Base-by-base conservation (phyloP, 2,329 filamentous ascomycete genomes). In the Ceratocystis variospora region DNA sequence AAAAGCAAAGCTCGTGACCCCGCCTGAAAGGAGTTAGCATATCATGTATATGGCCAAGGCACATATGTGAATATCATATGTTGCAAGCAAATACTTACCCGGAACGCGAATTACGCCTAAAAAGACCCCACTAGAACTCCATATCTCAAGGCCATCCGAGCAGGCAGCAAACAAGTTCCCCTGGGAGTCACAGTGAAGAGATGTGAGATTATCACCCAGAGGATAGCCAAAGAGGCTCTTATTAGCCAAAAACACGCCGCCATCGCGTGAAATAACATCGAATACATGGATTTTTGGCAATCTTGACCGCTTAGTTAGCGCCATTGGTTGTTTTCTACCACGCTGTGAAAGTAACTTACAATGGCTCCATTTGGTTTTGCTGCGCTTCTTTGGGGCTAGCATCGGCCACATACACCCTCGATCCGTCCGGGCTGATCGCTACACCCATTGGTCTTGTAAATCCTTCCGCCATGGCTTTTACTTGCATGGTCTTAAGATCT, bases 161-260 rank as follows among this genome's bases (percentile, higher is more conserved):
- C 77, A 79, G 2, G 78, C 79, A 41, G 76, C 73, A 71, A 80
- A 81, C 0, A 82, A 76, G 64, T 81, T 80, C 0, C 79, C 80
- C 3, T 75, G 63, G 0, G 74, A 69, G 62, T 80, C 79, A 66
- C 76, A 78, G 66, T 79, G 79, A 66, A 81, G 78, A n/a, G 74
- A 76, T 68, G 74, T 78, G 0, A 81, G 81, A 2, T 80, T 74
- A 0, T 79, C 79, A 0, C 71, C 73, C 50, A 79, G 77, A 0
- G 78, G 77, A 71, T 79, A 78, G 1, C 79, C 78, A 67, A 84
- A 83, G 0, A 83, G 71, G 37, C 80, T 75, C 17, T 77, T 75
- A 69, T 82, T 82, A 1, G 53, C 45, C 41, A 65, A 69, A 71
- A 28, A 83, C 72, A 55, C 79, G 77, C 0, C 76, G 77, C n/a